Evolutionary conservation across 2,329 filamentous ascomycete genomes (phyloP), one percentile per base, ranked within the genome.

Genomic region (Didymella glomerata): DNA sequence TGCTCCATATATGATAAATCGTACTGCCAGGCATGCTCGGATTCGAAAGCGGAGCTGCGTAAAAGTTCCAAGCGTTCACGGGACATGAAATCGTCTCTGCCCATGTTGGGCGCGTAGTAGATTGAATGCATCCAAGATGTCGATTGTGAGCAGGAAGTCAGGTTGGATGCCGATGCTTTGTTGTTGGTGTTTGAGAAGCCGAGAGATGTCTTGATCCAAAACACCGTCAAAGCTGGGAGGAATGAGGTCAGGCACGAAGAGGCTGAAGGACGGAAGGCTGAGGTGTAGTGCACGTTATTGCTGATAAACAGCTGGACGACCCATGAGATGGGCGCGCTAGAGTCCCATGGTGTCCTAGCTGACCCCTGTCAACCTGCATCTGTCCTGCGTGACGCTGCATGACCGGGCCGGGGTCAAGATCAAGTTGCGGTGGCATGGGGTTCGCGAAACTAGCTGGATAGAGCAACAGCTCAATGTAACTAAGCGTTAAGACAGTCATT

Each of bases 21-120:
- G 66, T 76, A 77, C 57, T 75, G 68, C 69, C 73, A 75, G 51
- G 74, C 73, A 56, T 77, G 74, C 55, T 77, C 74, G 13, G 66
- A 70, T 57, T 77, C 74, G 52, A 77, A 77, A 49, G 74, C 74
- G 5, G 73, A 76, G 60, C 74, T 76, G 53, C 74, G 67, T 44
- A 77, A 52, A 45, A 76, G 61, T 61, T 74, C 70, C 24, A 77
- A 72, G 42, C 75, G 68, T 30, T 75, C 70, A 56, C 45, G 69
- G 16, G 68, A 68, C 47, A 68, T 71, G 53, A 68, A 32, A 28
- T 67, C 64, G 34, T 66, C 57, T 11, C 61, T 69, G 38, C 66
- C 70, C 72, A 74, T 74, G 54, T 60, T 60, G 63, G 61, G 62
- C 54, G 42, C 24, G 24, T 60, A 52, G 52, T 55, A 60, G n/a